phyloP scores from a whole-genome alignment of 352 stramenopile species.

The Globisporangium parvum region DNA sequence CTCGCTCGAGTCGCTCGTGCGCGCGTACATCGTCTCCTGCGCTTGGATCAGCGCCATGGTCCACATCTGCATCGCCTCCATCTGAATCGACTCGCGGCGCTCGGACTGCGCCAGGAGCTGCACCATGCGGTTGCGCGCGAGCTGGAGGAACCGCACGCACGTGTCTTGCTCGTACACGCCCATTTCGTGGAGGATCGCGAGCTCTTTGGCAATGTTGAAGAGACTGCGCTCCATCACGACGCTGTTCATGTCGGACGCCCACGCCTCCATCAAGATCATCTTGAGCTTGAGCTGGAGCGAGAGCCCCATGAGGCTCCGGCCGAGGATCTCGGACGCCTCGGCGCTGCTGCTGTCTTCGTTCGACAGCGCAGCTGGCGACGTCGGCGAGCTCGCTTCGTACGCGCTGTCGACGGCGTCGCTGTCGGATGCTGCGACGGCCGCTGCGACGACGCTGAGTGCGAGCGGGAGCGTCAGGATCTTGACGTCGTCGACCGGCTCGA shows the following conservation, averaged over 20 bases:
- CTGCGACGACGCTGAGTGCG: constrained; percentile 11
- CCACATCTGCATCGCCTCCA: constrained; percentile 67
- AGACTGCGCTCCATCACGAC: constrained; percentile 84
- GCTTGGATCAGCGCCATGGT: constrained; percentile 69
- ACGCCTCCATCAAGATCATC: constrained; percentile 77
- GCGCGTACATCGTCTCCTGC: constrained; percentile 37
- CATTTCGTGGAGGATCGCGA: constrained; percentile 69
- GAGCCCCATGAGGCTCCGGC: constrained; percentile 68
- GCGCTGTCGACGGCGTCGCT: not conserved
- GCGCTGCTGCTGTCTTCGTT: constrained; percentile 17
- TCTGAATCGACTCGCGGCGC: constrained; percentile 53
- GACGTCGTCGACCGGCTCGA: constrained; percentile 46
- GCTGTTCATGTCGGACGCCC: constrained; percentile 82
- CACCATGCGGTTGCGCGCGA: constrained; percentile 60
- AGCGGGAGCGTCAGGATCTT: constrained; percentile 54
- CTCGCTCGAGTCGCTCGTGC: constrained; percentile 35
- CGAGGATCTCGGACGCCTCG: constrained; percentile 30
- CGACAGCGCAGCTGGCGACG: constrained; percentile 8
- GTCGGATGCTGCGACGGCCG: constrained; percentile 16
- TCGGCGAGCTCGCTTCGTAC: constrained; percentile 12
- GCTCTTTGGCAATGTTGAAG: constrained; percentile 75
- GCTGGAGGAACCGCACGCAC: constrained; percentile 70
- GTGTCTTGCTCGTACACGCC: constrained; percentile 71
- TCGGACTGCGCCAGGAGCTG: constrained; percentile 56
- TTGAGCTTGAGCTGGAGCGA: constrained; percentile 82